phyloP scores from a whole-genome alignment of 2,329 filamentous ascomycete species.

The Aspergillus sp. region DNA sequence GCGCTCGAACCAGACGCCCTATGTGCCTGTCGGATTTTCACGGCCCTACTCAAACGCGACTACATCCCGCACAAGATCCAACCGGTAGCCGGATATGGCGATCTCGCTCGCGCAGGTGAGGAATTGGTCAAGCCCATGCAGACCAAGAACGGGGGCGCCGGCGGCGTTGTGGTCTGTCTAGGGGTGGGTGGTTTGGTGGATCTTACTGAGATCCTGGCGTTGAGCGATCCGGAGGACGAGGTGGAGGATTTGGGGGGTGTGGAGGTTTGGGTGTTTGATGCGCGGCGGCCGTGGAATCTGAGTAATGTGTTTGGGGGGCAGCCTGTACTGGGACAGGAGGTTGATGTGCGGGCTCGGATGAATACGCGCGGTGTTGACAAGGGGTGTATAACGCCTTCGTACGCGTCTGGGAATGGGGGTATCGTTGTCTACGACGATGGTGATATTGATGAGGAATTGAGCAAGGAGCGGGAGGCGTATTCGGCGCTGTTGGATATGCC shows the following conservation, averaged over 20 bases:
- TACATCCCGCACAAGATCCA: constrained; percentile 98
- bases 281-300: constrained; percentile 88
- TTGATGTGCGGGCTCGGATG: constrained; percentile 35
- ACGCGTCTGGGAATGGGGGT: constrained; percentile 73
- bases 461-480: constrained; percentile 71
- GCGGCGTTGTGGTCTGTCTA: constrained; percentile 84
- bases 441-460: constrained; percentile 80
- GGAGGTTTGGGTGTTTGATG: constrained; percentile 90
- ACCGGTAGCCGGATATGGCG: constrained; percentile 85
- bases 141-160: constrained; percentile 72
- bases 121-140: constrained; percentile 81
- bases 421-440: constrained; percentile 95
- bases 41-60: constrained; percentile 88
- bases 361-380: constrained; percentile 61
- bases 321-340: constrained; percentile 45
- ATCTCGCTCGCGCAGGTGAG: constrained; percentile 71
- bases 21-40: constrained; percentile 90
- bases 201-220: constrained; percentile 68
- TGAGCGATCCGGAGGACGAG: constrained; percentile 63
- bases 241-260: constrained; percentile 66
- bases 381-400: constrained; percentile 64
- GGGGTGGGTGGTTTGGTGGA: constrained; percentile 91
- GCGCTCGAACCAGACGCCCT: constrained; percentile 92
- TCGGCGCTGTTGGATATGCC: constrained; percentile 85
- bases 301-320: constrained; percentile 83